phyloP scores from a whole-genome alignment of 768 basidiomycete species.

The Trametes gibbosa region DNA sequence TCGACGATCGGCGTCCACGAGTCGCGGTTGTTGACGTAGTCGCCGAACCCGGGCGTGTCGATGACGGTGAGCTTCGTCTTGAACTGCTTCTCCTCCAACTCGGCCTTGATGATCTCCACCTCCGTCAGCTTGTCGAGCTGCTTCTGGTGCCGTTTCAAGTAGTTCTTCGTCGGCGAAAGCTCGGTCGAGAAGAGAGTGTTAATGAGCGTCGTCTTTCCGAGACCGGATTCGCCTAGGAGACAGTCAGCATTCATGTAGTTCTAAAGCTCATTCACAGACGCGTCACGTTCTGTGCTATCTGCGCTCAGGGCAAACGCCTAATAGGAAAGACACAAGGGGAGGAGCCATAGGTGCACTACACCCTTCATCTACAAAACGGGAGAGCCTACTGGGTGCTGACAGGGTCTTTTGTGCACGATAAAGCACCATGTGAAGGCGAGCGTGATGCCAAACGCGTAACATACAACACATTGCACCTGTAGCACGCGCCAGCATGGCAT shows the following conservation, averaged over 20 bases:
- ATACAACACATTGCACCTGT: not conserved
- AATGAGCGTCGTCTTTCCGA: slow-evolving; percentile 96
- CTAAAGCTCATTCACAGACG: no score
- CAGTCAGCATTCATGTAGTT: not conserved
- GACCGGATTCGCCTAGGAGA: slow-evolving; percentile 85
- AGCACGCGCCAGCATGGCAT: not conserved
- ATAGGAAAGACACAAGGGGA: no score
- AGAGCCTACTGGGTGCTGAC: no score
- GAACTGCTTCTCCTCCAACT: slow-evolving; percentile 98
- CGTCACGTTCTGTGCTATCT: not conserved
- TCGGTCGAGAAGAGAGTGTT: slow-evolving; percentile 99
- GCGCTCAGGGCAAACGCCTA: no score
- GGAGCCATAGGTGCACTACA: no score
- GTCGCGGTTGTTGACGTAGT: slow-evolving; percentile 99
- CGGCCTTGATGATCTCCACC: slow-evolving; percentile 98
- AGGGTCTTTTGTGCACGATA: no score
- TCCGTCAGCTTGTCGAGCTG: slow-evolving; percentile 99
- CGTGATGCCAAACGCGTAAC: no score
- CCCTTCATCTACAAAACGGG: no score
- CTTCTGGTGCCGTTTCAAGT: slow-evolving; percentile 84
- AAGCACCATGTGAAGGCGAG: no score
- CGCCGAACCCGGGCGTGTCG: slow-evolving; percentile 98
- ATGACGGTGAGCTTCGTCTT: slow-evolving; percentile 99
- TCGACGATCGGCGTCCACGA: slow-evolving; percentile 98
- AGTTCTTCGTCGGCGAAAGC: slow-evolving; percentile 89